Evolutionary conservation across 257 asterid genomes (phyloP).

Genomic region (Lithospermum erythrorhizon): DNA sequence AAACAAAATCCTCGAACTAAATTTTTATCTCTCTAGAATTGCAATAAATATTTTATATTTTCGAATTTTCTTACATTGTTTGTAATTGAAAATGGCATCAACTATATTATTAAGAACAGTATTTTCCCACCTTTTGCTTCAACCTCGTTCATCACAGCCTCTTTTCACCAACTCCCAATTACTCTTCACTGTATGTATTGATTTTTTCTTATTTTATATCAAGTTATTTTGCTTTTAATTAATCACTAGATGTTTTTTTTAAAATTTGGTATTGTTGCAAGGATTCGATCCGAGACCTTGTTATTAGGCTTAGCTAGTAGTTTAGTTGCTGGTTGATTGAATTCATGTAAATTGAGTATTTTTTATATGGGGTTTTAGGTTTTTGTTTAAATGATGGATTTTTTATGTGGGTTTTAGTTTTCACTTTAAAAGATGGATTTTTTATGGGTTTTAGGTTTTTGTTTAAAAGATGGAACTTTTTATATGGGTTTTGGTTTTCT

Average conservation of each 20-base stretch:
- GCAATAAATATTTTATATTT: no score
- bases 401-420: background rate
- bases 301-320: no score
- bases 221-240: background rate
- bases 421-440: background rate
- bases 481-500: background rate
- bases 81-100: conserved; percentile 39
- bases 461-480: background rate
- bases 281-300: no score
- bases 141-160: conserved; percentile 18
- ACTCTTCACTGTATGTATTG: conserved; percentile 36
- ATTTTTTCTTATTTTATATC: background rate
- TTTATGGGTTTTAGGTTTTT: no score
- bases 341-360: background rate
- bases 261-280: no score
- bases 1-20: no score
- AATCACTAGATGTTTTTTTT: background rate
- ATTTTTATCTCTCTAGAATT: no score
- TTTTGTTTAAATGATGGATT: background rate
- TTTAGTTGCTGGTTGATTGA: no score
- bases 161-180: conserved; percentile 12
- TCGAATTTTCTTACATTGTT: no score
- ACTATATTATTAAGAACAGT: conserved; percentile 47
- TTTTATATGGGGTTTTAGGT: background rate
- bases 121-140: conserved; percentile 45